Evolutionary conservation across 768 basidiomycete genomes (phyloP), one percentile per base, ranked within the genome.

Genomic region (Vishniacozyma victoriae): DNA sequence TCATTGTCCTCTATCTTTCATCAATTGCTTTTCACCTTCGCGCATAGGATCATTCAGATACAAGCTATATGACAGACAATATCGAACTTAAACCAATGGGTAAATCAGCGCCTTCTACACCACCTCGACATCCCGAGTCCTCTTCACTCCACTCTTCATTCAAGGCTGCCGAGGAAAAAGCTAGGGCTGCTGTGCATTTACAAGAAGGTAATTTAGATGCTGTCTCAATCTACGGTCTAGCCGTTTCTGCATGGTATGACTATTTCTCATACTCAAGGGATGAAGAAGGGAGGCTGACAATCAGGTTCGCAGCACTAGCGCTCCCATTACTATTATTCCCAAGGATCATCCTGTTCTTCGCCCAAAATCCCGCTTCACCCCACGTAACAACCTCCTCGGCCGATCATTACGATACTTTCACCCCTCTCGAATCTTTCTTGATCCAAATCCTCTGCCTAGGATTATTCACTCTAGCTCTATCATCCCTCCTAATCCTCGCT

Each of bases 271-370:
- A 11, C 7, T 9, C 18, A 38, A 19, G 13, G 36, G 18, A 33
- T 9, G 31, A n/a, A 33, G n/a, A 9, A 33, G 31, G 31, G 31
- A 33, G n/a, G 31, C 36, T 38, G 36, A 25, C 24, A 11, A 29
- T 18, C 42, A 72, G 70, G 70, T 66, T 68, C 46, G 41, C 54
- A 23, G 36, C 54, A 25, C 60, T 69, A 20, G 62, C 60, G 22
- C 19, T 68, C 13, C 70, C 68, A 1, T 48, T 70, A 1, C 46
- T 72, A 7, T 59, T 72, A 26, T 72, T 72, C 54, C 68, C 70
- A 3, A 61, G 70, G 12, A 54, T 72, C 37, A 54, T 72, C 14
- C 44, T 69, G n/a, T 72, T 72, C 55, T 66, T 72, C 54, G 44
- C 68, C 12, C 70, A 72, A 47, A 55, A 54, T 1, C 48, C 64